Base-by-base conservation (phyloP, 208 protist species). In the Crithidia fasciculata region DNA sequence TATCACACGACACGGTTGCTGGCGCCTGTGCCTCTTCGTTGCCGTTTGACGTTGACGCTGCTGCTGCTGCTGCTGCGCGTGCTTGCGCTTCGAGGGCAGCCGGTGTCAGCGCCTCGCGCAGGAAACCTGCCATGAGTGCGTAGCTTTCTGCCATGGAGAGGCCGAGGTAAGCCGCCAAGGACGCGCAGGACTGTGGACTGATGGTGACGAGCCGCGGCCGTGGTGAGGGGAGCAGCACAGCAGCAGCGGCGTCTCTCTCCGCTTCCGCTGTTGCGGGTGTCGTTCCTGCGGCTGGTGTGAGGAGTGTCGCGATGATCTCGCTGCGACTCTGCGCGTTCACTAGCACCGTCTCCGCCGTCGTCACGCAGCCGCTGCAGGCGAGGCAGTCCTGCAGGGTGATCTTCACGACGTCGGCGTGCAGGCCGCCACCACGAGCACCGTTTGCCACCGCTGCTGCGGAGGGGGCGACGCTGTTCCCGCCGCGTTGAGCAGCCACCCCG, bases 321-420 rank as follows among this genome's bases (percentile, higher is more conserved):
- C 72, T 63, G 18, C 82, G 78, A 70, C 86, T 89, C 75, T 94
- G 86, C 39, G 82, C 82, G 72, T 80, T 84, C 49, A 99, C 93
- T 4, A 99, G 85, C 8, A 99, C 89, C 52, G 92, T 98, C 73
- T 99, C 98, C 7, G 98, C 98, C 5, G 97, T 98, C 9, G 98
- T 99, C 60, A 99, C 92, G 85, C 98, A 99, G 0, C 98, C 98
- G 63, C 87, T 94, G 71, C 95, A 98, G 8, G 95, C 95, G 19
- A 98, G 81, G 72, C 95, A 98, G 74, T 97, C 92, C 36, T 91
- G 78, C 28, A 97, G 78, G 3, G 82, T 84, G 43, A 97, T 92
- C 65, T 95, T 92, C 64, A 96, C 73, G 4, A 74, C 78, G 44
- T 91, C 87, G 4, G 57, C 47, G n/a, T 49, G 61, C 12, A 6